phyloP scores from a whole-genome alignment of 495 filamentous ascomycete genomes.

The Daldinia childiae region DNA sequence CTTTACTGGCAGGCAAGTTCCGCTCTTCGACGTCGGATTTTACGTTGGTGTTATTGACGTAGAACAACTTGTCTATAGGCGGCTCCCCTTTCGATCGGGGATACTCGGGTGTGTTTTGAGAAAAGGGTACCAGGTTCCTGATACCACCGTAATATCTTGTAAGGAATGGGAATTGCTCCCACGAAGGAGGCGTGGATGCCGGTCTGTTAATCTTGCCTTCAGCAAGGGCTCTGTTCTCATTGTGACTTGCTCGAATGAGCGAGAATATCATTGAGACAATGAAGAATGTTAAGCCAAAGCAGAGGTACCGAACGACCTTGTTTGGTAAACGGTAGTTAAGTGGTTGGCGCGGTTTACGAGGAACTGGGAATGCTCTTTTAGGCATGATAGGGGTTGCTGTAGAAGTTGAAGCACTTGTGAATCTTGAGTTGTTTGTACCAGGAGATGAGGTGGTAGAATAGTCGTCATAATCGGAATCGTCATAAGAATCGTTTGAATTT shows the following conservation, averaged over 20 bases:
- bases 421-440: constrained; percentile 55
- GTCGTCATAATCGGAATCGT: constrained; percentile 55
- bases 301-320: constrained; percentile 74
- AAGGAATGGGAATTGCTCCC: constrained; percentile 85
- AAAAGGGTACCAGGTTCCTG: constrained; percentile 67
- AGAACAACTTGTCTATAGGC: constrained; percentile 42
- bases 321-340: constrained; percentile 69
- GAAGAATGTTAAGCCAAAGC: constrained; percentile 70
- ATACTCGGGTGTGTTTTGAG: constrained; percentile 77
- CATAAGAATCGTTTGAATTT: constrained; percentile 54
- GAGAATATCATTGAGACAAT: constrained; percentile 77
- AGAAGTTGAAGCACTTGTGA: constrained; percentile 63
- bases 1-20: constrained; percentile 56
- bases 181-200: constrained; percentile 69
- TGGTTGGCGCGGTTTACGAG: constrained; percentile 51
- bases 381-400: constrained; percentile 63
- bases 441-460: constrained; percentile 54
- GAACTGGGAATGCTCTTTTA: constrained; percentile 50
- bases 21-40: constrained; percentile 40
- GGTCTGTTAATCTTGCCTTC: constrained; percentile 62
- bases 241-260: constrained; percentile 74
- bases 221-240: constrained; percentile 68
- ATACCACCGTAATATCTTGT: constrained; percentile 87
- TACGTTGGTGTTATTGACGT: constrained; percentile 44
- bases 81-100: constrained; percentile 64